A percentile compares a stretch with the other conserved stretches of the same genome.
Evolutionary conservation across 2,329 filamentous ascomycete genomes (phyloP).

Genomic region (Leptosphaerulina australis): DNA sequence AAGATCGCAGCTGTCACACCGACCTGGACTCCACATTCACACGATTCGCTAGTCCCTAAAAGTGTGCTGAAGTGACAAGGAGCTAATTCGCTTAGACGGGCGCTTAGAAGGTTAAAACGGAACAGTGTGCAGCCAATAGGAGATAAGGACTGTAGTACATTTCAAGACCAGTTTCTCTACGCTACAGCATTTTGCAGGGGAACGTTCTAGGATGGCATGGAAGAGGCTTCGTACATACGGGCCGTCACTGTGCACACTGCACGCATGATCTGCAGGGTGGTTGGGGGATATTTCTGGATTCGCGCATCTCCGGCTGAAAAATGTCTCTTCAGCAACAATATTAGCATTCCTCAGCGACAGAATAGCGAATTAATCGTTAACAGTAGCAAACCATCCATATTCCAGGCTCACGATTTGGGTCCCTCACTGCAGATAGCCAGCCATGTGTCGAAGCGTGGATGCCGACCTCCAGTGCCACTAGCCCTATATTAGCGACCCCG

Average conservation of each 20-base stretch:
- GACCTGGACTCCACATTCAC: slow-evolving; percentile 1
- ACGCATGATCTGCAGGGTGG: slow-evolving; percentile 15
- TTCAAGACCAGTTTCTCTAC: background rate
- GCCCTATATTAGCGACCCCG: slow-evolving; percentile 31
- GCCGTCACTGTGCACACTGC: slow-evolving; percentile 13
- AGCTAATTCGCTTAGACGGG: slow-evolving; percentile 11
- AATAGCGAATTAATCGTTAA: background rate
- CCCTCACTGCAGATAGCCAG: background rate
- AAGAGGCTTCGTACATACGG: slow-evolving; percentile 12
- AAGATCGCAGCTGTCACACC: slow-evolving; percentile 8
- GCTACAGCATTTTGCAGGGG: too few species aligned
- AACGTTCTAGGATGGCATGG: background rate
- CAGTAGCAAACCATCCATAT: background rate
- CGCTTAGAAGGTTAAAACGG: slow-evolving; percentile 8
- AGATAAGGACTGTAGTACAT: background rate
- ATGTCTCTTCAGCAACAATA: background rate
- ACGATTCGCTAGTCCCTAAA: background rate
- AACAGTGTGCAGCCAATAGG: slow-evolving; percentile 1
- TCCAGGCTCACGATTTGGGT: background rate
- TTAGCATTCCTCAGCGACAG: background rate
- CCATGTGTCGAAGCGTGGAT: slow-evolving; percentile 14
- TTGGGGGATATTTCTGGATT: slow-evolving; percentile 15
- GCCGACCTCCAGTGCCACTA: slow-evolving; percentile 7
- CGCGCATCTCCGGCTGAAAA: slow-evolving; percentile 5
- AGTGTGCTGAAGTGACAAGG: background rate